phyloP scores from a whole-genome alignment of 768 basidiomycete species.

The Albatrellus ellisii region DNA sequence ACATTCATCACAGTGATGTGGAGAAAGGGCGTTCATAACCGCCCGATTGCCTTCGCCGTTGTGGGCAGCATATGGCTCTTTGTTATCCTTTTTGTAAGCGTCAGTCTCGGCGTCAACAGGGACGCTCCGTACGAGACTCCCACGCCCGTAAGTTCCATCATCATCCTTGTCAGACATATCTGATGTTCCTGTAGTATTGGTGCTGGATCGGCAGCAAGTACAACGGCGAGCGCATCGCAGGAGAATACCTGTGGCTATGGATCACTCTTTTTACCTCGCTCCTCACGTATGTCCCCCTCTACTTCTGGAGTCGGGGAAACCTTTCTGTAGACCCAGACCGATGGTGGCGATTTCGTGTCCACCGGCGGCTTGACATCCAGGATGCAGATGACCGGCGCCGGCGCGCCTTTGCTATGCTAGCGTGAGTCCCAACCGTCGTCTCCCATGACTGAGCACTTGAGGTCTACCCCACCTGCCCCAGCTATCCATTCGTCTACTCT shows the following conservation, averaged over 20 bases:
- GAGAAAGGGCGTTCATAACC: constrained; percentile 19
- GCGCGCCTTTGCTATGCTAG: constrained; percentile 14
- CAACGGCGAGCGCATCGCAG: constrained; percentile 21
- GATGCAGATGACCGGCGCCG: constrained; percentile 2
- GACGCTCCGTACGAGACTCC: constrained; percentile 20
- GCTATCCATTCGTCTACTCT: constrained; percentile 28
- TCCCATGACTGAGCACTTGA: background rate
- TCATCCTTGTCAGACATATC: background rate
- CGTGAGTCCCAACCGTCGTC: constrained; percentile 15
- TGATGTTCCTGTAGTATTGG: constrained; percentile 19
- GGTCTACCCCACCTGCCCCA: constrained; percentile 3
- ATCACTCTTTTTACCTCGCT: constrained; percentile 23
- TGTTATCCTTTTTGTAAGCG: constrained; percentile 23
- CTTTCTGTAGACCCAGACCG: constrained; percentile 18
- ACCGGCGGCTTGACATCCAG: constrained; percentile 3
- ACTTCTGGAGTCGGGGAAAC: constrained; percentile 24
- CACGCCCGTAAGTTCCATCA: constrained; percentile 22
- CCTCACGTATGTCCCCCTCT: constrained; percentile 24
- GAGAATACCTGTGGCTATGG: constrained; percentile 36
- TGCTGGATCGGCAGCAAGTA: constrained; percentile 29
- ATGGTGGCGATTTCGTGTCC: constrained; percentile 24
- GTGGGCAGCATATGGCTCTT: constrained; percentile 5
- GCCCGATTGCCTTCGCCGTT: constrained; percentile 15
- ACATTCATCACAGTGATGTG: constrained; percentile 27
- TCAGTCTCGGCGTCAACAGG: constrained; percentile 15